A percentile compares a stretch with the other conserved stretches of the same genome.
phyloP scores from a whole-genome alignment of 257 asterid species.

The Scutellaria baicalensis region DNA sequence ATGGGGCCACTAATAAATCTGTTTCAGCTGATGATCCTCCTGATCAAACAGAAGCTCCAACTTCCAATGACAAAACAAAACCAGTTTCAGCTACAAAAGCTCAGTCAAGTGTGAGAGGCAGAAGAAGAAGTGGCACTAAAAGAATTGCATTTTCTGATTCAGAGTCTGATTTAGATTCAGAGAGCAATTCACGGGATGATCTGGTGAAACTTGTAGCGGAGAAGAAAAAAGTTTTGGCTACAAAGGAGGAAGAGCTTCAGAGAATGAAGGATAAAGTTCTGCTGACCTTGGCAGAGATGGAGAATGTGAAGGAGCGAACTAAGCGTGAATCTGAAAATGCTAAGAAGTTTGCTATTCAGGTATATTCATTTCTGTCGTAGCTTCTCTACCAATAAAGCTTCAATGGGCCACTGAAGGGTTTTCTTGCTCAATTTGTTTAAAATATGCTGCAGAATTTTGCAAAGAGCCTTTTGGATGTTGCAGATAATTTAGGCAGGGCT shows the following conservation, averaged over 20 bases:
- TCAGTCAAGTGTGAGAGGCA: constrained; percentile 10
- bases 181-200: constrained; percentile 57
- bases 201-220: constrained; percentile 55
- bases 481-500: constrained; percentile 29
- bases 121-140: constrained; percentile 33
- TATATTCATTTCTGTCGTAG: constrained; percentile 7
- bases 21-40: constrained; percentile 23
- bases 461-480: constrained; percentile 20
- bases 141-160: constrained; percentile 40
- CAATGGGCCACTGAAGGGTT: background rate
- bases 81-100: constrained; percentile 37
- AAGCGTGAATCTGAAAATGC: constrained; percentile 76
- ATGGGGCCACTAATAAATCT: constrained; percentile 18
- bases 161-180: constrained; percentile 50
- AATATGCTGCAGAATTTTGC: too few species aligned
- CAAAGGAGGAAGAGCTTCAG: constrained; percentile 51
- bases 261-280: constrained; percentile 62
- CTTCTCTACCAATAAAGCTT: background rate
- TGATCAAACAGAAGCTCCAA: constrained; percentile 26
- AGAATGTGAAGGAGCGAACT: constrained; percentile 66
- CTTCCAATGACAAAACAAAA: constrained; percentile 30
- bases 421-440: constrained; percentile 1
- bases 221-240: constrained; percentile 46
- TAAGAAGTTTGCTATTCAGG: constrained; percentile 79
- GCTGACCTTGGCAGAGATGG: constrained; percentile 72